These are phyloP conservation scores for Crithidia sp. DNA, from an alignment of 208 protist genomes.

Conservation along the genomic window DNA sequence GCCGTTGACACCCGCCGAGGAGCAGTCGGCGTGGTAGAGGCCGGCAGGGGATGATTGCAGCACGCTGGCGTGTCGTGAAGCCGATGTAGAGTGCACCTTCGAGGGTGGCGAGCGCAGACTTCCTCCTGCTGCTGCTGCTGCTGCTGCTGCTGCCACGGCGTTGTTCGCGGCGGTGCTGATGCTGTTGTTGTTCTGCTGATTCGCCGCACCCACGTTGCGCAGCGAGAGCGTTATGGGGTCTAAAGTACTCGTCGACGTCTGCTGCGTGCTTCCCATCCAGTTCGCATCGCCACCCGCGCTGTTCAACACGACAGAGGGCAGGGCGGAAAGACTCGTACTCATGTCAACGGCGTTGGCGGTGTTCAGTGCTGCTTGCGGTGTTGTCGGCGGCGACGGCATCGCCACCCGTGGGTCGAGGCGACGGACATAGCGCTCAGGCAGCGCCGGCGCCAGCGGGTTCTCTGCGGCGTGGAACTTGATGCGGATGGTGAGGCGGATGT, in stretches of 20 bases:
- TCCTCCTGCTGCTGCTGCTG: too few relatives aligned
- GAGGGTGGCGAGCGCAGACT: background rate
- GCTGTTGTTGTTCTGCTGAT: background rate
- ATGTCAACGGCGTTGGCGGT: slow-evolving; percentile 7
- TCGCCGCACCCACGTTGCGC: background rate
- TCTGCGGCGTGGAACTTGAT: slow-evolving; percentile 91
- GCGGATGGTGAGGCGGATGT: slow-evolving; percentile 86
- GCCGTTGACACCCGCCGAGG: background rate
- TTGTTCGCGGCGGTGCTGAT: too few relatives aligned
- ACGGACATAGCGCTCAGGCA: slow-evolving; percentile 72
- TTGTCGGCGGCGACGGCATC: background rate
- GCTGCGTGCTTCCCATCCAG: background rate
- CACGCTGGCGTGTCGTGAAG: background rate
- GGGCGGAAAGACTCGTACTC: slow-evolving; percentile 10
- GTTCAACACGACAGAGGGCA: background rate
- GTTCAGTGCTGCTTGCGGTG: background rate
- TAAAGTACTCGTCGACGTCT: background rate
- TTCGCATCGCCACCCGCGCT: background rate
- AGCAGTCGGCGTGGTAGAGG: slow-evolving; percentile 8
- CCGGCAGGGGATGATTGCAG: background rate
- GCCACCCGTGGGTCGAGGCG: slow-evolving; percentile 27
- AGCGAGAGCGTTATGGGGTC: background rate
- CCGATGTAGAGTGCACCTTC: background rate
- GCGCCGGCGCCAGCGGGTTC: slow-evolving; percentile 80
- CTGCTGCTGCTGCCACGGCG: background rate